A percentile compares a stretch with the other conserved stretches of the same genome.
These are phyloP conservation scores for Rubroshorea leprosula DNA, from an alignment of 345 rosid genomes.

Conservation along the genomic window DNA sequence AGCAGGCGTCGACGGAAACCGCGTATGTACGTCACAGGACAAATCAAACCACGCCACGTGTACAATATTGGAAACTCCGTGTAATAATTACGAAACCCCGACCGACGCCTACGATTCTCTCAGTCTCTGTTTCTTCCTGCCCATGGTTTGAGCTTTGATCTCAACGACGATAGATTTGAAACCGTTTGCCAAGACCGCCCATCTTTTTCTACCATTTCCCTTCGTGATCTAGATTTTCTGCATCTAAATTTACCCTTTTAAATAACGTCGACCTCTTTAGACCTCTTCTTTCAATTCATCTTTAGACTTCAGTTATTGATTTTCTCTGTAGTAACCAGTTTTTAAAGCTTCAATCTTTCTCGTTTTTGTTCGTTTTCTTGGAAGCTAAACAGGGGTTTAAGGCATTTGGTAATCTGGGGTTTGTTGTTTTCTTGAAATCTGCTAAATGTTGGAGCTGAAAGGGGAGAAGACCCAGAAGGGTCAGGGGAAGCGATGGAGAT, in stretches of 20 bases:
- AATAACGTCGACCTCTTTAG: too few relatives aligned
- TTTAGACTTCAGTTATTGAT: too few relatives aligned
- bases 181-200: neutral
- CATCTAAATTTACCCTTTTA: neutral
- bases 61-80: neutral
- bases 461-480: slow-evolving; percentile 21
- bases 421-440: too few relatives aligned
- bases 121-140: neutral
- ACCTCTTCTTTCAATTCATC: too few relatives aligned
- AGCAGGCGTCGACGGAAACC: too few relatives aligned
- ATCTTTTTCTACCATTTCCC: neutral
- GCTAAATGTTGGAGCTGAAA: neutral
- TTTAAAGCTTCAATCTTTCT: too few relatives aligned
- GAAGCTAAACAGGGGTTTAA: neutral
- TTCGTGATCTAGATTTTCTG: neutral
- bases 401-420: neutral
- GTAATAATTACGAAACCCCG: neutral
- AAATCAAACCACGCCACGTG: neutral
- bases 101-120: neutral
- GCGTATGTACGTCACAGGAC: neutral
- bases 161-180: too few relatives aligned
- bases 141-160: too few relatives aligned
- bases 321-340: too few relatives aligned
- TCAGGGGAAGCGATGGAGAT: slow-evolving; percentile 24
- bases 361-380: too few relatives aligned